Base-by-base conservation (phyloP, 257 asterid species). In the Solanum lignicaule region DNA sequence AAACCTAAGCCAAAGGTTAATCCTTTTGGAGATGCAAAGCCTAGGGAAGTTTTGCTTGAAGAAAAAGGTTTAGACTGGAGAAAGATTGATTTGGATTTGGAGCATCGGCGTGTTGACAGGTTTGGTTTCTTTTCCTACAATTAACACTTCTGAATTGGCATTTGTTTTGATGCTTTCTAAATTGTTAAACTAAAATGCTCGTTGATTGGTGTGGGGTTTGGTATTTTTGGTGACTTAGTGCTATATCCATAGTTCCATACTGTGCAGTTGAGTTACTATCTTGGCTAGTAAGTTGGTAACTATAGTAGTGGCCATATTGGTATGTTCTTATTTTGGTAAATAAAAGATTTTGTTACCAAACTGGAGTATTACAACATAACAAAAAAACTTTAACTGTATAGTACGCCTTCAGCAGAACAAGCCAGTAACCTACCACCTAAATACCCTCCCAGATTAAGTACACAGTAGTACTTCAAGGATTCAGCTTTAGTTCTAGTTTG, bases 21-120 rank as follows among this genome's bases (percentile, higher is more conserved):
- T 87, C 99, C 99, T 66, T 97, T 97, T 87, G 99, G 99, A 23
- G 95, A 95, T 87, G 98, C 99, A 20, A 97, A 94, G 91, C 99
- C 99, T 79, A 94, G 99, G 91, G 99, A 97, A 91, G 94, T 97
- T 90, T 92, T 96, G 91, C 99, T 97, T 86, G 92, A 92, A 93
- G 95, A 94, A 93, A 97, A 96, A 89, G 99, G 99, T 65, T 87
- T 97, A 89, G 99, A 96, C 89, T 97, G 99, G 99, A 94, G 92
- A 91, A 96, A 97, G 93, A 94, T 97, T 89, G 99, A 97, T 91
- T 91, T 94, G 82, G 95, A 96, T 72, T 89, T 97, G 91, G 99
- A 97, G 90, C 95, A 93, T 89, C 91, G 95, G 13, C 92, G 95
- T 2, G 90, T 93, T 87, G 98, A 94, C 86, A 97, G 99, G 99